Evolutionary conservation across 371 early-diverging fungal genomes (phyloP).

Genomic region (Mortierella sp.): DNA sequence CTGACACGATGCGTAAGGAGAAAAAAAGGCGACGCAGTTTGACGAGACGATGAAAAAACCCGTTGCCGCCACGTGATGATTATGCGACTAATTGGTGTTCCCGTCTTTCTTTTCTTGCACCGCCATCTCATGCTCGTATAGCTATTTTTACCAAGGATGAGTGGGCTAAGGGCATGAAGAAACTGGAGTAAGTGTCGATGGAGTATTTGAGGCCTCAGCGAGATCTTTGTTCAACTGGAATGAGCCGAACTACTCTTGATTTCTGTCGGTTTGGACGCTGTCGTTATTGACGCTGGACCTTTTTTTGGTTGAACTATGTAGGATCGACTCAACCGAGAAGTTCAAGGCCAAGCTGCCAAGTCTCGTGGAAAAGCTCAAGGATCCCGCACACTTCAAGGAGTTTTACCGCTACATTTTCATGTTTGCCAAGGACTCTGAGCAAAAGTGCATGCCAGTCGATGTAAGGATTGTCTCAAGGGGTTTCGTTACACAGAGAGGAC

Average conservation of each 20-base stretch:
- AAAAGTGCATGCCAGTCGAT: constrained; percentile 78
- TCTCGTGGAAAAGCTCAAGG: constrained; percentile 61
- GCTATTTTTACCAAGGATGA: constrained; percentile 76
- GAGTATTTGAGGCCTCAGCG: neutral
- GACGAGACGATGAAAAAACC: neutral
- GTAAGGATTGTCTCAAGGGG: constrained; percentile 47
- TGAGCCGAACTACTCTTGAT: neutral
- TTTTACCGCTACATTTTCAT: constrained; percentile 78
- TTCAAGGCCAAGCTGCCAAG: constrained; percentile 60
- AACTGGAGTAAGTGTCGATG: constrained; percentile 62
- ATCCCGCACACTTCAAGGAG: constrained; percentile 69
- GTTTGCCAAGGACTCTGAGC: constrained; percentile 78
- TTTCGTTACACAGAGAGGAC: neutral
- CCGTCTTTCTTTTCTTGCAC: neutral
- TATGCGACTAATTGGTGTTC: neutral
- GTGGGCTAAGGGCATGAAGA: constrained; percentile 77
- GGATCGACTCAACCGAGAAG: constrained; percentile 69
- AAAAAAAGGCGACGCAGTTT: constrained; percentile 12
- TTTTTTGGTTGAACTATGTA: constrained; percentile 27
- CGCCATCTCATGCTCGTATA: constrained; percentile 20
- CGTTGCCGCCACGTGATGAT: neutral
- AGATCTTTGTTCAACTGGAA: neutral
- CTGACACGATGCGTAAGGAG: constrained; percentile 71
- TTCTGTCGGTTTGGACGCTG: no score
- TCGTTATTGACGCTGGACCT: neutral